Evolutionary conservation across 148 eudicot species (phyloP), one percentile per base, ranked within the genome.

Genomic region (Camellia japonica): DNA sequence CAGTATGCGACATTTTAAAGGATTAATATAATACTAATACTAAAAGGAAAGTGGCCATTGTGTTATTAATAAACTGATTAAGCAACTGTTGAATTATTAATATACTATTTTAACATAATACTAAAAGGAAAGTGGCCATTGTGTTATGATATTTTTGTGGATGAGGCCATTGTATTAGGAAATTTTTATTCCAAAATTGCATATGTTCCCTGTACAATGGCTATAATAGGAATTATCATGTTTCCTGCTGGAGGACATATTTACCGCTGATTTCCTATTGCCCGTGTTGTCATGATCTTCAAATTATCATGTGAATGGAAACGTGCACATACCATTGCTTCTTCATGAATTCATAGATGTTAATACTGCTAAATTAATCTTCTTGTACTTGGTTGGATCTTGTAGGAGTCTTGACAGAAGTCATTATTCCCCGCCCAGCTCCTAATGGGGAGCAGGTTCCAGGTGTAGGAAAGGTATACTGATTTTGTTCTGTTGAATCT

Each of bases 391-490:
- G 11, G 62, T 59, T 73, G 56, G 15, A 12, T 73, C 47, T 58
- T 83, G 56, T 80, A 95, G 98, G 98, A 47, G 82, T 20, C n/a
- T 80, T 95, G 89, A 83, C 84, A 55, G 85, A 81, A 81, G 86
- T 95, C 47, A 70, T 95, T 42, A 95, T 95, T 75, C 98, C 98
- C 30, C 93, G 97, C 9, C 98, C 97, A 5, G 54, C 78, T 78
- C 64, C 83, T 44, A 84, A 84, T 75, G 94, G 89, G 16, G 91
- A 89, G 65, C 87, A 81, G 42, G 51, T 75, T 51, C 87, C 91
- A 62, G 97, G 97, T 78, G 90, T 93, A 85, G 98, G 98, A 67
- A 95, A 93, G 97, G 98, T 92, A 93, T n/a, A 18, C 81, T 52
- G 2, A 18, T 73, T 71, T 56, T 54, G 9, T 71, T 20, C 67